Evolutionary conservation across 257 asterid genomes (phyloP).

Genomic region (Solanum lycopersicoides): DNA sequence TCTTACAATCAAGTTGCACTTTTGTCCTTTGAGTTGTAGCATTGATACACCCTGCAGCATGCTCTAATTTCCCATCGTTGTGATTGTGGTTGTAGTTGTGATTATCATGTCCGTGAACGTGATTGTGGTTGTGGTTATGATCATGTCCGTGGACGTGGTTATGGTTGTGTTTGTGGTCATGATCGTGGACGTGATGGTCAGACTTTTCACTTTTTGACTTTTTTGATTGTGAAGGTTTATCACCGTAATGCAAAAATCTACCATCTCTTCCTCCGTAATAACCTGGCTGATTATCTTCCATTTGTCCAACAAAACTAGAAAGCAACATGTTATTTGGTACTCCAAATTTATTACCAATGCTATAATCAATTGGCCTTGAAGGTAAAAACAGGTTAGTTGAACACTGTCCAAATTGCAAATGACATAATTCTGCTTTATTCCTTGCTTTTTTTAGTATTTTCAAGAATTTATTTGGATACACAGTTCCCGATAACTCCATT

Average conservation of each 20-base stretch:
- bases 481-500: neutral
- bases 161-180: neutral
- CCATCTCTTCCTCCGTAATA: neutral
- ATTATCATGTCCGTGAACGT: accelerated
- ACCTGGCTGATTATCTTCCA: neutral
- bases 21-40: neutral
- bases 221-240: neutral
- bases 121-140: neutral
- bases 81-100: neutral
- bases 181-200: neutral
- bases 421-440: slow-evolving; percentile 10
- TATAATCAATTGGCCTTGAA: neutral
- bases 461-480: slow-evolving; percentile 3
- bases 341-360: neutral
- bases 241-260: neutral
- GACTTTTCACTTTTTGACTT: neutral
- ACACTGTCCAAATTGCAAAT: slow-evolving; percentile 37
- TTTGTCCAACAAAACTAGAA: neutral
- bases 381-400: slow-evolving; percentile 28
- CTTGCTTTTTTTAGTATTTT: slow-evolving; percentile 14
- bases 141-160: neutral
- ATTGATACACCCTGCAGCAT: neutral
- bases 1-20: neutral
- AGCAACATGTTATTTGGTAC: neutral
- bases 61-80: neutral